Evolutionary conservation across 2,329 filamentous ascomycete species (phyloP).

Genomic region (Boeremia exigua): DNA sequence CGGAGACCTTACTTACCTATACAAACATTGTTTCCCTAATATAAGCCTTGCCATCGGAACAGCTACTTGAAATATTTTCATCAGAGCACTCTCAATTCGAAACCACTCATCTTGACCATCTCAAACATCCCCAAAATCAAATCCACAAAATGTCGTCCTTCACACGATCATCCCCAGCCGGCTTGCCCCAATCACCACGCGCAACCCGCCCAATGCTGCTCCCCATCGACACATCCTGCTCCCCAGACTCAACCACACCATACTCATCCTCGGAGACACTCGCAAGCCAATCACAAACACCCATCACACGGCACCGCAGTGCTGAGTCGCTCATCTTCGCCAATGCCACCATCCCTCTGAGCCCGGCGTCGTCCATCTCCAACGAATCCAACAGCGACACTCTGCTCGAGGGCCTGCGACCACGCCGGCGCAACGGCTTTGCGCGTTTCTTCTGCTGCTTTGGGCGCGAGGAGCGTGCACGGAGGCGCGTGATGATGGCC

Average conservation of each 20-base stretch:
- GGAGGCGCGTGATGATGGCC: constrained; percentile 25
- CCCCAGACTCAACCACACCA: constrained; percentile 6
- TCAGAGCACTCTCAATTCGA: background rate
- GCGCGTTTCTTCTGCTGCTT: constrained; percentile 45
- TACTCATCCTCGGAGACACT: constrained; percentile 10
- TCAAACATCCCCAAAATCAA: background rate
- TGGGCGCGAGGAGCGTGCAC: constrained; percentile 39
- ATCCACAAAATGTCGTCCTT: constrained; percentile 15
- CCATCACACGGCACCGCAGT: constrained; percentile 4
- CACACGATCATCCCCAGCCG: constrained; percentile 21
- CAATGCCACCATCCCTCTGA: constrained; percentile 45
- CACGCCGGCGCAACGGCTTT: constrained; percentile 38
- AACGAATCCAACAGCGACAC: constrained; percentile 17
- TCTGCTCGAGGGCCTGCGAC: constrained; percentile 34
- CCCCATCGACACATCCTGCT: constrained; percentile 31
- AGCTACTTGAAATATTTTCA: constrained; percentile 22
- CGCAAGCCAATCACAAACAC: background rate
- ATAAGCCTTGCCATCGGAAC: constrained; percentile 12
- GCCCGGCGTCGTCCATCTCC: constrained; percentile 30
- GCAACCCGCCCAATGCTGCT: constrained; percentile 27
- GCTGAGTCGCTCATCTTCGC: constrained; percentile 40
- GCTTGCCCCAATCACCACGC: constrained; percentile 35
- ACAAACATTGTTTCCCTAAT: constrained; percentile 27
- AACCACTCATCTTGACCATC: background rate
- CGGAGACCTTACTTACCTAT: constrained; percentile 15